A percentile compares a stretch with the other conserved stretches of the same genome.
phyloP scores from a whole-genome alignment of 2,329 filamentous ascomycete genomes.

The Colletotrichum orchidophilum region DNA sequence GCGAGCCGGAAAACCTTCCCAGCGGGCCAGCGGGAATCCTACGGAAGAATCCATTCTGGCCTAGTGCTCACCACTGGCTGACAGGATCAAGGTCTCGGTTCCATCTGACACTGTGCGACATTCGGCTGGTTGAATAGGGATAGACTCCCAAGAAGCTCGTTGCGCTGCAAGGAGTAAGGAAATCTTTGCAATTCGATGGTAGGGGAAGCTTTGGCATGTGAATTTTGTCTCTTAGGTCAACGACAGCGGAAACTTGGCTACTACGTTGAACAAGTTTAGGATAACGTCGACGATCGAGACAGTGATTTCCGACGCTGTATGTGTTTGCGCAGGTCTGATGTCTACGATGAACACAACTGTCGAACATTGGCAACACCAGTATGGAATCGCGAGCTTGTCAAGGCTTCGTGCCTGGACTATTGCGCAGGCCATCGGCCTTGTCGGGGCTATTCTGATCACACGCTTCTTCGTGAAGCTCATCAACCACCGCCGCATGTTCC shows the following conservation, averaged over 20 bases:
- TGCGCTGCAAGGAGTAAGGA: background rate
- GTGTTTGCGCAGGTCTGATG: background rate
- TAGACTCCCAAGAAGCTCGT: background rate
- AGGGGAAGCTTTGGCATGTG: background rate
- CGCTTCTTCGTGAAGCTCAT: background rate
- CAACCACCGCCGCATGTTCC: constrained; percentile 2
- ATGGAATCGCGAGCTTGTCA: background rate
- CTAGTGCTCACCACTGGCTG: background rate
- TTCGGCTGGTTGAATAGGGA: background rate
- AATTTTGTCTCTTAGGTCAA: background rate
- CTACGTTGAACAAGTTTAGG: background rate
- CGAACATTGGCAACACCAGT: background rate
- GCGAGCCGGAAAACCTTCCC: background rate
- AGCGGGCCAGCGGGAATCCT: background rate
- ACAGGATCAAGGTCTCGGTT: background rate
- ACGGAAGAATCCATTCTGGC: background rate
- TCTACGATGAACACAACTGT: background rate
- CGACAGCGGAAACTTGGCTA: background rate
- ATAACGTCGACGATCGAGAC: background rate
- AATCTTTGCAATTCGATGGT: background rate
- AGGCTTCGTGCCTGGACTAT: background rate
- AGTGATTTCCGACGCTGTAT: background rate
- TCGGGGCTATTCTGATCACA: background rate
- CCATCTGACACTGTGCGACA: background rate
- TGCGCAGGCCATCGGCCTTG: background rate